Percentiles rank a stretch among this genome's conserved stretches.
phyloP scores from a whole-genome alignment of 2,329 filamentous ascomycete species.

The Coniochaeta sp. region DNA sequence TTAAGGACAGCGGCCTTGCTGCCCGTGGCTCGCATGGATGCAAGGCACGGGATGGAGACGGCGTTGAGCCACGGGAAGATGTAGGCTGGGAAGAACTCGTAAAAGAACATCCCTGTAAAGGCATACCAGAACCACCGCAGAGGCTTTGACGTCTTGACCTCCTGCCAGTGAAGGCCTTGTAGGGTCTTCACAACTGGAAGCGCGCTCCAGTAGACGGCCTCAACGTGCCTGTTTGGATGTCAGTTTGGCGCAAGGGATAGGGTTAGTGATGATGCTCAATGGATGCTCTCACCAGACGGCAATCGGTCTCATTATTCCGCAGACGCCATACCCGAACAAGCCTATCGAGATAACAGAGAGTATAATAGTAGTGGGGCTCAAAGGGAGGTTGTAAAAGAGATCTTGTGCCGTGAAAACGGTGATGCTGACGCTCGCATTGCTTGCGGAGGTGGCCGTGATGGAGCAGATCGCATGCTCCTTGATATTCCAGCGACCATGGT shows the following conservation, averaged over 20 bases:
- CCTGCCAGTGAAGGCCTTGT: constrained; percentile 47
- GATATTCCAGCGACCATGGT: constrained; percentile 42
- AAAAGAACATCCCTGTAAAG: constrained; percentile 39
- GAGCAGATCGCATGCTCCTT: constrained; percentile 50
- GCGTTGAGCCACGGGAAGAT: constrained; percentile 49
- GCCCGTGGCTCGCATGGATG: constrained; percentile 42
- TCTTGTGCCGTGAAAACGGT: constrained; percentile 40
- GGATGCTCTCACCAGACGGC: constrained; percentile 32
- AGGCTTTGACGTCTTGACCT: constrained; percentile 41
- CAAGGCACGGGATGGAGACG: constrained; percentile 46
- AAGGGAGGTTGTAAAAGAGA: constrained; percentile 43
- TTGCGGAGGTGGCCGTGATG: constrained; percentile 47
- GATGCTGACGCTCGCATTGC: constrained; percentile 35
- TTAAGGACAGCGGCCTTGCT: constrained; percentile 34
- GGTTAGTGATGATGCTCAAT: too few relatives aligned
- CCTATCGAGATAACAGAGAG: constrained; percentile 45
- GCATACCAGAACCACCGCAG: constrained; percentile 45
- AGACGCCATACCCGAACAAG: constrained; percentile 47
- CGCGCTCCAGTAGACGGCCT: constrained; percentile 49
- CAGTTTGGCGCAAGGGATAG: too few relatives aligned
- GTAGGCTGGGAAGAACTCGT: constrained; percentile 48
- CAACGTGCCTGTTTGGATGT: constrained; percentile 29
- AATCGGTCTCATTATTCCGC: constrained; percentile 45
- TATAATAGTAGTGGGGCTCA: constrained; percentile 38
- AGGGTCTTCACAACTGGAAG: constrained; percentile 46